Evolutionary conservation across 148 eudicot genomes (phyloP), one percentile per base, ranked within the genome.

Genomic region (Bassia scoparia): DNA sequence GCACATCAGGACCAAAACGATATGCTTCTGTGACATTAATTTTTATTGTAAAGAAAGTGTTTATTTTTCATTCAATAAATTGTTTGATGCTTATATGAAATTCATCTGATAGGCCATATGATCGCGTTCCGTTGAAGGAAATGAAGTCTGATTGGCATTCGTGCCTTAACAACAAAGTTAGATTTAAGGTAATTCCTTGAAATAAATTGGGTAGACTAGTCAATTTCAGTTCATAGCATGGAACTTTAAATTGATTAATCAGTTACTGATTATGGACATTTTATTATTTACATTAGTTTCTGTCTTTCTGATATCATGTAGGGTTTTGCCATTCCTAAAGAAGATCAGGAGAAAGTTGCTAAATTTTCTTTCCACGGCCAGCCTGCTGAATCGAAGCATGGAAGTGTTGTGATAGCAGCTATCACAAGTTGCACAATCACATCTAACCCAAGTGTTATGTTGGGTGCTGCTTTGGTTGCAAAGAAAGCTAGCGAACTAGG

Each of bases 371-470:
- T 85, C 82, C 85, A 89, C 54, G 97, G 96, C 34, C 93, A 89
- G 79, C 87, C 89, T 77, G 98, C 98, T 81, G 91, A 94, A 70
- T 81, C 91, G 73, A 89, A 83, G 81, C 97, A 91, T 82, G 98
- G 98, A 34, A 94, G 96, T 68, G 96, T 94, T 76, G 98, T 94
- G 44, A 94, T 94, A 70, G 97, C 98, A 50, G 98, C 98, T 63
- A 94, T 94, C 48, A 94, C 98, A 63, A 94, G 98, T 50, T 94
- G 98, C 82, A 94, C 98, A n/a, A 94, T 91, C 86, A 94, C 98
- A 66, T 94, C 98, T 27, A 96, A 96, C 82, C 95, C 97, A 11
- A 96, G 92, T 88, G 99, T 95, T 70, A 92, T 94, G 98, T 83
- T 94, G 81, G 98, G 96, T 77, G 98, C 98, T 87, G 98, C 80